Evolutionary conservation across 140 eudicot species (phyloP), one percentile per base, ranked within the genome.

Genomic region (Bidens hawaiensis): DNA sequence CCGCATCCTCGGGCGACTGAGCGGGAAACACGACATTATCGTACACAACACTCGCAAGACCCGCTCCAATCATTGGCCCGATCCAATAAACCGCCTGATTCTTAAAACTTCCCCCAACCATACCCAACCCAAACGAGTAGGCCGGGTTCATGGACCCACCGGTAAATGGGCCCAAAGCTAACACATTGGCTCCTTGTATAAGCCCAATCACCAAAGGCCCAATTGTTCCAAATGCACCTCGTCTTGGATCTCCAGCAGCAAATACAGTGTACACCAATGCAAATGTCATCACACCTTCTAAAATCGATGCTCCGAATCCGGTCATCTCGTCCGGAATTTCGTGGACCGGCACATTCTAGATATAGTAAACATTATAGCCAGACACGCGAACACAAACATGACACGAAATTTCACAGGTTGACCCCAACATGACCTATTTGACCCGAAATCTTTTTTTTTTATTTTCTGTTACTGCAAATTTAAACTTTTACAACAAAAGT

Each of bases 81-180:
- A 93, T 70, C 99, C 99, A 93, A 62, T 93, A 93, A 11, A 75
- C 96, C 27, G 99, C 99, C 52, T 93, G 99, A 57, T 93, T 93
- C 79, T 60, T 78, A 73, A 93, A 93, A 53, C 84, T 82, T 23
- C 99, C 99, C 21, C 87, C 85, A 31, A 81, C 49, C 18, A 76
- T 13, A 1, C 95, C 87, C 3, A 79, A 70, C 52, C 96, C 99
- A 40, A 93, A 93, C 6, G 99, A 75, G 75, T 64, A 79, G 0
- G 99, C 99, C 26, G 99, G 99, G 70, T 93, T 93, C 96, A 88
- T 93, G 3, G 89, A 87, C 55, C 99, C 99, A 0, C 99, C 99
- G 2, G 96, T 85, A 61, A 88, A 93, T 4, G 99, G 93, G 8
- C 94, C 94, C 2, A 83, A 79, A 14, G 96, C 96, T 74, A 91